Evolutionary conservation across 306 rosid species (phyloP), one percentile per base, ranked within the genome.

Genomic region (Prinsepia uniflora): DNA sequence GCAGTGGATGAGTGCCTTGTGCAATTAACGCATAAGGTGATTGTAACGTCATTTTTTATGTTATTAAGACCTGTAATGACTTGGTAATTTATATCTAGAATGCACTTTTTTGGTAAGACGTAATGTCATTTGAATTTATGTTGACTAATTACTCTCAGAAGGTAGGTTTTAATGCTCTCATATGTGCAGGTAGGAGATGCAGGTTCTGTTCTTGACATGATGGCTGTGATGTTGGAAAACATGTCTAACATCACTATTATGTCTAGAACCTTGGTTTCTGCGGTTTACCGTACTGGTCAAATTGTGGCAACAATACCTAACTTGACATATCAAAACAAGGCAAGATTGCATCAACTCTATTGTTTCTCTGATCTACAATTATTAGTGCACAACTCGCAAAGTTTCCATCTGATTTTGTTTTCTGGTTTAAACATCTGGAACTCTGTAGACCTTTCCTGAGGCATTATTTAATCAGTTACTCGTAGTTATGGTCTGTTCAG

Each of bases 261-360:
- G 82, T 55, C 85, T 20, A 68, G 79, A 60, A 68, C 79, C 39
- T 74, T 78, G 73, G 47, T 81, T 36, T 78, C 85, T 52, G 72
- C 82, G 60, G 85, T 81, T 48, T 81, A 81, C 72, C 85, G 85
- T 40, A 74, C 82, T 12, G 77, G 82, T 60, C 85, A 81, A 58
- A 78, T 81, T 41, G 82, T 78, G 63, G 82, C 85, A 52, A 74
- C 82, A 34, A 53, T 77, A 17, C 85, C 85, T 52, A 74, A 77
- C 74, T 68, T 81, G 73, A 72, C 78, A 20, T 81, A 81, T 71
- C 61, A 78, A 71, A 70, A 81, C 52, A 81, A 78, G 85, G 85
- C 77, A 81, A 74, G 85, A 73, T 46, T 45, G 30, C 49, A 68
- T 36, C 17, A 44, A 34, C 24, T 76, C 59, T 67, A 24, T 20